Evolutionary conservation across 768 basidiomycete genomes (phyloP).

Genomic region (Pluteus cervinus): DNA sequence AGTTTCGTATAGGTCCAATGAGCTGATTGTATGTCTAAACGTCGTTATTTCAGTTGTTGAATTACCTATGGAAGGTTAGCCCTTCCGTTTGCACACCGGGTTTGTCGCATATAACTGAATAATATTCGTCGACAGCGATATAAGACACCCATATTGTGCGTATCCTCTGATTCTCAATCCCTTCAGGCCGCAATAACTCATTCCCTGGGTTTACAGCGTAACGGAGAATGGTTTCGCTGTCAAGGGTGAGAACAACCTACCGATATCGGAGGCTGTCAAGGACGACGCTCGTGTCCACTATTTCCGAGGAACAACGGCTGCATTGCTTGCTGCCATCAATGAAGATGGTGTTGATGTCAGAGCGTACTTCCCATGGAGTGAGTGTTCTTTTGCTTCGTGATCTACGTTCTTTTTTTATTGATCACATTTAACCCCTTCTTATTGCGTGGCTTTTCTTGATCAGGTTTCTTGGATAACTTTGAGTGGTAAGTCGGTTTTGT

Average conservation of each 20-base stretch:
- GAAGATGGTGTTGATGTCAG: conserved; percentile 54
- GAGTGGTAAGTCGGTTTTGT: too few relatives aligned
- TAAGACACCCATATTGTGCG: conserved; percentile 13
- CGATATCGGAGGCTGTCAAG: conserved; percentile 46
- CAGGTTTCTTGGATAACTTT: conserved; percentile 63
- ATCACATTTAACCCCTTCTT: background rate
- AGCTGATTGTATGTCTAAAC: background rate
- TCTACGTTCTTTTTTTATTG: too few relatives aligned
- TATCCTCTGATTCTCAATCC: background rate
- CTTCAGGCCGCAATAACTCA: background rate
- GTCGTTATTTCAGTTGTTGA: conserved; percentile 37
- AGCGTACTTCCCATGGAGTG: conserved; percentile 66
- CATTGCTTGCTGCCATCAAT: conserved; percentile 46
- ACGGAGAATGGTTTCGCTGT: conserved; percentile 74
- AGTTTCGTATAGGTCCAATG: conserved; percentile 9
- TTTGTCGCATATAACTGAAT: background rate
- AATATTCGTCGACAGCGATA: conserved; percentile 27
- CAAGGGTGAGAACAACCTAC: conserved; percentile 51
- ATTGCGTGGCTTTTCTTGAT: background rate
- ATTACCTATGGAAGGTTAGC: conserved; percentile 63
- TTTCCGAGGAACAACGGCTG: conserved; percentile 47
- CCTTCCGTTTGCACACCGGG: conserved; percentile 7
- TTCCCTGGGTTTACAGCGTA: conserved; percentile 21
- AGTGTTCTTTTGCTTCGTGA: conserved; percentile 13
- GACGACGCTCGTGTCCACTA: conserved; percentile 60